Percentiles rank a stretch among this genome's conserved stretches.
Evolutionary conservation across 257 asterid genomes (phyloP).

Genomic region (Gentiana dahurica): DNA sequence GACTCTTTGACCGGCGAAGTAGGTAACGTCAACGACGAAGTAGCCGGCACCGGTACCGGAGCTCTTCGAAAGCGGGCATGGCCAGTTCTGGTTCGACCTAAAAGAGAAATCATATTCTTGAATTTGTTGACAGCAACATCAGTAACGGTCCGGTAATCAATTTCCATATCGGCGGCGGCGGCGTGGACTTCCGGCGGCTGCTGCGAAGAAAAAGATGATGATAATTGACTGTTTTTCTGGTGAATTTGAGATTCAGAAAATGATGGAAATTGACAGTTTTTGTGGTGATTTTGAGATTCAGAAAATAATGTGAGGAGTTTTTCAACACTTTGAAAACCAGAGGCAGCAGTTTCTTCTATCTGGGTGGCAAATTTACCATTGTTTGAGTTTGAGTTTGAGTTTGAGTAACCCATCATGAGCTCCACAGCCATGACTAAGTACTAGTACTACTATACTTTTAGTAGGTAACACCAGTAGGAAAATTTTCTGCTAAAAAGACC

Average conservation of each 20-base stretch:
- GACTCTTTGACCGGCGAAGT: slow-evolving; percentile 4
- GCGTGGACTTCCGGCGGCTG: background rate
- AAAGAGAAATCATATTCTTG: slow-evolving; percentile 46
- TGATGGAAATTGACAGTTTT: slow-evolving; percentile 5
- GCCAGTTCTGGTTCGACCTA: slow-evolving; percentile 63
- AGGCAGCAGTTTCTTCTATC: slow-evolving; percentile 38
- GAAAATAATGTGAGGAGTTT: slow-evolving; percentile 50
- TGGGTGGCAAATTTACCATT: slow-evolving; percentile 10
- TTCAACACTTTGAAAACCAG: slow-evolving; percentile 66
- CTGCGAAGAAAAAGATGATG: slow-evolving; percentile 11
- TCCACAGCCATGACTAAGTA: slow-evolving; percentile 66
- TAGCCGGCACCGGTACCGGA: slow-evolving; percentile 27
- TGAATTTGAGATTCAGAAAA: slow-evolving; percentile 25
- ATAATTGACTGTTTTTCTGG: slow-evolving; percentile 2
- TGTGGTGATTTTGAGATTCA: slow-evolving; percentile 13
- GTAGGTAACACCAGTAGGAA: background rate
- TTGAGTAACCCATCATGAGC: slow-evolving; percentile 39
- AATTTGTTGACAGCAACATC: slow-evolving; percentile 57
- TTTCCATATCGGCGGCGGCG: slow-evolving; percentile 7
- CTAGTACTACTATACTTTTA: too few species aligned
- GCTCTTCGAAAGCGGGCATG: slow-evolving; percentile 91
- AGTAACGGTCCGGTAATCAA: slow-evolving; percentile 47
- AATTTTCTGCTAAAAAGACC: background rate
- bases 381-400: slow-evolving; percentile 21
- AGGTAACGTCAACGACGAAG: slow-evolving; percentile 14